phyloP scores from a whole-genome alignment of 1,139 yeast genomes.

The Geotrichum histeridarum region DNA sequence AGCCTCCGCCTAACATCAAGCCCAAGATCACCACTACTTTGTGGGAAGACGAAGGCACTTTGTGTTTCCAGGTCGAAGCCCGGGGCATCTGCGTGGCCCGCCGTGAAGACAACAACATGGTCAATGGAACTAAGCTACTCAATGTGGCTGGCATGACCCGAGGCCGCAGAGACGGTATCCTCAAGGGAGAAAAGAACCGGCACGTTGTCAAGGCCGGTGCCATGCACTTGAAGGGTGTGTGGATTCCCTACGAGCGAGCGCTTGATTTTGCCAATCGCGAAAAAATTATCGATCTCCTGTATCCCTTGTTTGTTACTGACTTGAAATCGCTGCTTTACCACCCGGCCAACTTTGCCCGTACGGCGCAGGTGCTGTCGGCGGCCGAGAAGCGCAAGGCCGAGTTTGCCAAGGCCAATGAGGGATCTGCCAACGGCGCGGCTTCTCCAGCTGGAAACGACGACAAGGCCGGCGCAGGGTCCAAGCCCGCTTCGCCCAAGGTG shows the following conservation, averaged over 20 bases:
- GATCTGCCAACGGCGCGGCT: neutral
- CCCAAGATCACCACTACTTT: slow-evolving; percentile 90
- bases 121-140: slow-evolving; percentile 86
- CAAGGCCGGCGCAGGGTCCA: neutral
- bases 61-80: slow-evolving; percentile 94
- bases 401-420: slow-evolving; percentile 15
- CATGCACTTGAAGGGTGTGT: slow-evolving; percentile 94
- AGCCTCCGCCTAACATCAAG: slow-evolving; percentile 57
- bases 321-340: slow-evolving; percentile 59
- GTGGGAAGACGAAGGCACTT: slow-evolving; percentile 96
- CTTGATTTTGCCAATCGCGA: slow-evolving; percentile 86
- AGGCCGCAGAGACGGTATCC: slow-evolving; percentile 89
- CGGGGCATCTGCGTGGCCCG: slow-evolving; percentile 86
- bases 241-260: slow-evolving; percentile 96
- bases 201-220: slow-evolving; percentile 95
- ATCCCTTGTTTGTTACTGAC: slow-evolving; percentile 83
- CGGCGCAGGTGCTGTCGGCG: slow-evolving; percentile 23
- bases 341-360: slow-evolving; percentile 31
- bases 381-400: slow-evolving; percentile 25
- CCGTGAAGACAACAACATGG: slow-evolving; percentile 87
- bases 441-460: neutral
- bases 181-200: slow-evolving; percentile 79
- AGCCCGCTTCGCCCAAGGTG: slow-evolving; percentile 12
- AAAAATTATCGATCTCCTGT: slow-evolving; percentile 75
- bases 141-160: slow-evolving; percentile 95